Evolutionary conservation across 2,329 filamentous ascomycete species (phyloP).

Genomic region (Emmonsiellopsis sp.): DNA sequence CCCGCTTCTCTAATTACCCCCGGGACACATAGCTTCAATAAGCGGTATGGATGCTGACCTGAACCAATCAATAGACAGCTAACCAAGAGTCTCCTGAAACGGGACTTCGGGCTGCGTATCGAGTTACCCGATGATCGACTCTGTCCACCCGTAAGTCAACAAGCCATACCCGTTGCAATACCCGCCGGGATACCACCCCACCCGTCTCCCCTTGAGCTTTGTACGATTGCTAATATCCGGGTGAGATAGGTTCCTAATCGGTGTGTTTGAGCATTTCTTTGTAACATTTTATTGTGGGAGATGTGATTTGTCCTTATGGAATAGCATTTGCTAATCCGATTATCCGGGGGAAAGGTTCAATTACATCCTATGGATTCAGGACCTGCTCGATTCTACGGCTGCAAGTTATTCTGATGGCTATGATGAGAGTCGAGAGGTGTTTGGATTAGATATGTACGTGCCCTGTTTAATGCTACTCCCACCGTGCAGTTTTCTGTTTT

Average conservation of each 20-base stretch:
- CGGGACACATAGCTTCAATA: background rate
- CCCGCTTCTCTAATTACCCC: background rate
- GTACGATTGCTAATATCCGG: background rate
- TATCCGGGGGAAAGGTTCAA: conserved; percentile 52
- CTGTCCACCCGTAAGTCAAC: conserved; percentile 64
- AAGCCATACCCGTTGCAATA: background rate
- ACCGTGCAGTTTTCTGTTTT: conserved; percentile 7
- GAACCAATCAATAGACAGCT: conserved; percentile 44
- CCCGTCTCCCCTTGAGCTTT: too few species aligned
- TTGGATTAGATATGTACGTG: conserved; percentile 64
- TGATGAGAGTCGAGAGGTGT: conserved; percentile 46
- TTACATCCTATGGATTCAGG: conserved; percentile 84
- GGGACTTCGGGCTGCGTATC: conserved; percentile 65
- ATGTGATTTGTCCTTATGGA: background rate
- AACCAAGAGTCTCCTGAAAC: conserved; percentile 66
- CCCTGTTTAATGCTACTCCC: background rate
- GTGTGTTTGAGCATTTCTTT: conserved; percentile 18
- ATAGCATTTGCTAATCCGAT: background rate
- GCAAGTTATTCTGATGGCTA: conserved; percentile 41
- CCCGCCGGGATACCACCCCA: background rate
- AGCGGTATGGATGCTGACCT: background rate
- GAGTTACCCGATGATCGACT: conserved; percentile 68
- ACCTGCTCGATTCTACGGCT: conserved; percentile 63
- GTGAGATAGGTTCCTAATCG: conserved; percentile 36
- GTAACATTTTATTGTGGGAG: background rate